Evolutionary conservation across 2,329 filamentous ascomycete genomes (phyloP), one percentile per base, ranked within the genome.

Genomic region (Pseudodiploospora longispora): DNA sequence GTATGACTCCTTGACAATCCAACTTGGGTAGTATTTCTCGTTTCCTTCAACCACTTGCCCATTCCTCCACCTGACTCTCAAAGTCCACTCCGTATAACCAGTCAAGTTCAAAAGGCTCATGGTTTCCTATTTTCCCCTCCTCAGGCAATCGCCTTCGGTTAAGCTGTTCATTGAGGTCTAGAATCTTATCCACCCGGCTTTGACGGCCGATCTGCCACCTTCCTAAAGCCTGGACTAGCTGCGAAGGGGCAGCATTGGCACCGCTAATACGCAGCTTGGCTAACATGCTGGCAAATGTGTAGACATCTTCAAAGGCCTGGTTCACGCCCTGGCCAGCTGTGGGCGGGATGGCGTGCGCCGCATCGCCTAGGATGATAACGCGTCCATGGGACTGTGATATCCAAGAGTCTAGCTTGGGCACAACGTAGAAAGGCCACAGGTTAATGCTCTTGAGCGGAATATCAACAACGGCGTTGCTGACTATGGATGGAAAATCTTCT

Each of bases 151-250:
- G 58, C 46, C 68, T 64, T 36, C 65, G 59, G 38, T 75, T 71
- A 41, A 76, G 68, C 55, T 70, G 64, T 28, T 59, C 53, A 7
- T 71, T 78, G 30, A 80, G 55, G 29, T 65, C 64, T 28, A 76
- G 54, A 2, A 78, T 60, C 41, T 59, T 65, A 29, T 71, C 67
- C 1, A 78, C 56, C 3, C 75, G 63, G 7, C 60, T 63, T 52
- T 76, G 70, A 6, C 75, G 59, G 9, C 68, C 67, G 0, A 53
- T 46, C 50, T 77, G 68, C 77, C 75, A 80, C 29, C 60, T 59
- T 27, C 50, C 59, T 31, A 65, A 52, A 1, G 56, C 62, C 10
- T 55, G 54, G 30, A 7, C 19, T 6, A 43, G 32, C 9, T 35
- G 39, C 28, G 40, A 55, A 9, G 36, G 48, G 36, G 19, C 19